Conservation (phyloP, 805 yeast species). For the Lipomyces anomalus region DNA sequence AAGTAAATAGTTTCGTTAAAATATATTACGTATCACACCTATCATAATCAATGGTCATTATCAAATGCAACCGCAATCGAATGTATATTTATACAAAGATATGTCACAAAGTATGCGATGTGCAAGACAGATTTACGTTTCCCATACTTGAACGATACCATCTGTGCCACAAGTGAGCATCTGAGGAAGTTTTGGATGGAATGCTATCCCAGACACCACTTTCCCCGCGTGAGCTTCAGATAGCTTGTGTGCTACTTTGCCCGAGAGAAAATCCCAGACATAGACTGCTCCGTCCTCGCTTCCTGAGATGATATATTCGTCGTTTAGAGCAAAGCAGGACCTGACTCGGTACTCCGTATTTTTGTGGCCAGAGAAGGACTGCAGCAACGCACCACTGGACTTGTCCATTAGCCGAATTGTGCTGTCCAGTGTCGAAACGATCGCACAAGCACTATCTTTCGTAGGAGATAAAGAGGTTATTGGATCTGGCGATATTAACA, state of each 20-base stretch:
- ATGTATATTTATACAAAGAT: no score
- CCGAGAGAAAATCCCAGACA: conserved; percentile 28
- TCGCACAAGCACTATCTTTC: conserved; percentile 13
- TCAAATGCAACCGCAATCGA: no score
- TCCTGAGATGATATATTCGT: conserved; percentile 25
- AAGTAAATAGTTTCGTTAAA: no score
- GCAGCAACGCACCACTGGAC: conserved; percentile 26
- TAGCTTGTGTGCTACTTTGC: conserved; percentile 19
- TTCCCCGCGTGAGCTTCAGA: conserved; percentile 2
- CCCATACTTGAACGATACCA: conserved; percentile 21
- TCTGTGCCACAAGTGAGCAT: conserved; percentile 20
- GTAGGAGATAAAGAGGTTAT: conserved; percentile 26
- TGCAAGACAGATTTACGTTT: no score
- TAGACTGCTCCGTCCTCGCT: conserved; percentile 30
- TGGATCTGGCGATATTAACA: no score
- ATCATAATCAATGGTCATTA: no score
- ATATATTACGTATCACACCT: no score
- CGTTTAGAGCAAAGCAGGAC: conserved; percentile 26
- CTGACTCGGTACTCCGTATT: conserved; percentile 27
- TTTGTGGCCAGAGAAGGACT: conserved; percentile 27
- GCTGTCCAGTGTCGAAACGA: conserved; percentile 29
- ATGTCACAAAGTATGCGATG: no score
- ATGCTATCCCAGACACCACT: conserved; percentile 18
- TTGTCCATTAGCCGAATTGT: conserved; percentile 28
- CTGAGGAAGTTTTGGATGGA: conserved; percentile 15